Conservation (phyloP, 2,329 filamentous ascomycete species). For the Rhynchosporium graminicola region DNA sequence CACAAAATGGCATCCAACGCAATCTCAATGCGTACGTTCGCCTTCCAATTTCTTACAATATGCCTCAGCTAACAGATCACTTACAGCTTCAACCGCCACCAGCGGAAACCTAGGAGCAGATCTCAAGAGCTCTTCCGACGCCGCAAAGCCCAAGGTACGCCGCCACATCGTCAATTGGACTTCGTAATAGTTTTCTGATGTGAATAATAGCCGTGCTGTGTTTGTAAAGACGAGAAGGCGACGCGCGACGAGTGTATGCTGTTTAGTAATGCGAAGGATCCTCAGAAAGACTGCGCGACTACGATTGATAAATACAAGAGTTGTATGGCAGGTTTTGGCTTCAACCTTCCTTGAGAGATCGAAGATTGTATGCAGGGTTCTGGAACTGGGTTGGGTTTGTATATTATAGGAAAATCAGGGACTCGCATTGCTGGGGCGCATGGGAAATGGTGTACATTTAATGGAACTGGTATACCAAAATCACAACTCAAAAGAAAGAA, state of each 20-base stretch:
- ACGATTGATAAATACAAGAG: slow-evolving; percentile 82
- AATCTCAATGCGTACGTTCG: slow-evolving; percentile 36
- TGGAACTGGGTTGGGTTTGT: background rate
- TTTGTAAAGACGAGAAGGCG: slow-evolving; percentile 94
- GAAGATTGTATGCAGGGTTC: background rate
- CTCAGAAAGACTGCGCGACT: slow-evolving; percentile 78
- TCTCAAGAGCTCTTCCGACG: slow-evolving; percentile 33
- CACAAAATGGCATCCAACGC: slow-evolving; percentile 36
- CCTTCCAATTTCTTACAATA: background rate
- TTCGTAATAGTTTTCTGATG: background rate
- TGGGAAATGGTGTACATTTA: slow-evolving; percentile 22
- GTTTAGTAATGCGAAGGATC: slow-evolving; percentile 82
- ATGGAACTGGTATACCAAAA: slow-evolving; percentile 18
- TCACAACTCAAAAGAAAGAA: slow-evolving; percentile 31
- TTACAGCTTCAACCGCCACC: slow-evolving; percentile 34
- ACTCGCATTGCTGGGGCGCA: slow-evolving; percentile 36
- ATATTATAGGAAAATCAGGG: slow-evolving; percentile 23
- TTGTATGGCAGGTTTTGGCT: slow-evolving; percentile 94
- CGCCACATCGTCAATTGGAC: background rate
- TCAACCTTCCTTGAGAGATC: slow-evolving; percentile 53
- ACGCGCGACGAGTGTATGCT: slow-evolving; percentile 98
- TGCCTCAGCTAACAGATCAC: slow-evolving; percentile 19
- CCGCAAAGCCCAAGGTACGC: slow-evolving; percentile 35
- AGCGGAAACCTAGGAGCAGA: slow-evolving; percentile 35
- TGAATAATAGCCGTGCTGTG: slow-evolving; percentile 79